Evolutionary conservation across 2,329 filamentous ascomycete genomes (phyloP), one percentile per base, ranked within the genome.

Genomic region (Colletotrichum agaves): DNA sequence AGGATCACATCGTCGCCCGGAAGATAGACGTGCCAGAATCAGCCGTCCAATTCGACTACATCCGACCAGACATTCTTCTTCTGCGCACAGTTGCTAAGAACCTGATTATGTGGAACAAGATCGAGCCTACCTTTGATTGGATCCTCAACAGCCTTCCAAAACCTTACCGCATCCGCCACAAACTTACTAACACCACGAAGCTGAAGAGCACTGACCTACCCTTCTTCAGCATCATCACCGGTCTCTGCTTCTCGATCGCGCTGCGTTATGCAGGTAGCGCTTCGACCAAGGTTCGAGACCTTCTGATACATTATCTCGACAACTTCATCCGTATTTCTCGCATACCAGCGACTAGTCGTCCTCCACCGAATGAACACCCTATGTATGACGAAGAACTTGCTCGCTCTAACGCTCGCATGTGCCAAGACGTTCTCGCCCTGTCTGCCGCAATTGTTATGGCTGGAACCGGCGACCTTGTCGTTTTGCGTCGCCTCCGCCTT

Each of bases 21-120:
- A 98, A 98, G 81, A 91, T 99, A 59, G 93, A 98, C 76, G 90
- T 98, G 0, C 97, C 97, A 0, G 92, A 97, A 71, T 97, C 96
- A 0, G 82, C 92, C 27, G 85, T 96, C 37, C 94, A 98, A 72
- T 98, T 97, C 76, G 96, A 98, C 76, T 98, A 98, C 75, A 91
- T 98, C 17, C 90, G 96, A 2, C 96, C 96, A 0, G 96, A 99
- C 75, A 90, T 98, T 46, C 91, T 99, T 71, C 87, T 99, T 6
- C 84, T 99, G 11, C 90, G 96, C 17, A 98, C 95, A 0, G 84
- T 98, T 35, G 92, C 96, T 11, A 93, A 91, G 75, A 93, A 98
- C 76, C 78, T 99, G 43, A 97, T 99, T 71, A 88, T 98, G 81
- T 99, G 96, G 96, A 91, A 91, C 70, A 84, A 88, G 67, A 96